Conservation (phyloP, 345 rosid genomes). For the Syzygium oleosum region DNA sequence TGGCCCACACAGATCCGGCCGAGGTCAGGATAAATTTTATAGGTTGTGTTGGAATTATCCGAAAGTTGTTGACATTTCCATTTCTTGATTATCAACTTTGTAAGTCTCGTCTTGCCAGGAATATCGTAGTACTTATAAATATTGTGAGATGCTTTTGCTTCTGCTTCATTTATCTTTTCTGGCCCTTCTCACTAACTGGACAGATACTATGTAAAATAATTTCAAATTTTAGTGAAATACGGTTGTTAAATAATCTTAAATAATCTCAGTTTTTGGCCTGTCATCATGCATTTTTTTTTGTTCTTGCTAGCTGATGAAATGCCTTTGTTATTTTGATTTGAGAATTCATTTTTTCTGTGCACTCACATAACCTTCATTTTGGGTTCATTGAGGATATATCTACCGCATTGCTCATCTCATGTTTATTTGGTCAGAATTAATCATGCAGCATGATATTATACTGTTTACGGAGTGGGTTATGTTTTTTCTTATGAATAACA, state of each 20-base stretch:
- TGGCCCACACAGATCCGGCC: slow-evolving; percentile 65
- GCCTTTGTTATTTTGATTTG: neutral
- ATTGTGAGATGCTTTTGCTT: neutral
- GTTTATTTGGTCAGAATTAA: neutral
- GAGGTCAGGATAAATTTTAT: slow-evolving; percentile 47
- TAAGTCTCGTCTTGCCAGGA: neutral
- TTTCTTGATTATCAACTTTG: neutral
- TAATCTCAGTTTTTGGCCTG: neutral
- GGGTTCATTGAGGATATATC: neutral
- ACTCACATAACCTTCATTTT: neutral
- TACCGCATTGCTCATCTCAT: neutral
- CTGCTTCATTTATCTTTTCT: neutral
- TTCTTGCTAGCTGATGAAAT: neutral
- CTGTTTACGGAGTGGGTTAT: neutral
- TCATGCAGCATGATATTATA: neutral
- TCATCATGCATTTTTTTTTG: neutral
- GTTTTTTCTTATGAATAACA: neutral
- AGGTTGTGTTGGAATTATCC: neutral
- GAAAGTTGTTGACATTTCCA: neutral
- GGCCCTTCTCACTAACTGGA: neutral
- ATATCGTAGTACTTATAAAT: neutral
- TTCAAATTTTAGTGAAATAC: neutral
- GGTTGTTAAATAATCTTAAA: neutral
- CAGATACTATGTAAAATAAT: neutral
- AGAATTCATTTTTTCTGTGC: neutral